A percentile compares a stretch with the other conserved stretches of the same genome.
Conservation (phyloP, 208 protist genomes). For the Trypanosoma grayi region DNA sequence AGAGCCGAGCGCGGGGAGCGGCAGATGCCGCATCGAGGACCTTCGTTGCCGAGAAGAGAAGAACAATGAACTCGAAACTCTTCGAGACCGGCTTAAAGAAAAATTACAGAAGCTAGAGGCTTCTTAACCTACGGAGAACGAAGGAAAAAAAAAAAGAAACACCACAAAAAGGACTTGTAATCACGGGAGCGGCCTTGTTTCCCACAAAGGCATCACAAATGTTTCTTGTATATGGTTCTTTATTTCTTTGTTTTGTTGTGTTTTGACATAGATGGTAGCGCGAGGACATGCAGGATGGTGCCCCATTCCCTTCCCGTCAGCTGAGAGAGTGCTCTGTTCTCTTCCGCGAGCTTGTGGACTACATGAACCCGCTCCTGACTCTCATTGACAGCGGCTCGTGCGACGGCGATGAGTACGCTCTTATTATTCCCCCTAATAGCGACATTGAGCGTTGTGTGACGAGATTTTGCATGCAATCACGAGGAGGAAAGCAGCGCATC, state of each 20-base stretch:
- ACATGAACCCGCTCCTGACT: slow-evolving; percentile 13
- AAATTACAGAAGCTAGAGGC: slow-evolving; percentile 21
- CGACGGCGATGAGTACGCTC: not conserved
- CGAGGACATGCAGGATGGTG: not conserved
- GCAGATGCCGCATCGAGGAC: not conserved
- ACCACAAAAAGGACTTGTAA: no score
- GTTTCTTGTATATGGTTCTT: no score
- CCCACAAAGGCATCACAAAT: no score
- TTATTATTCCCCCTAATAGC: slow-evolving; percentile 12
- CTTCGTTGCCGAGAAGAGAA: slow-evolving; percentile 17
- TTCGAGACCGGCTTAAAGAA: slow-evolving; percentile 25
- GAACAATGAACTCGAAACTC: slow-evolving; percentile 30
- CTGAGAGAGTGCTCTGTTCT: slow-evolving; percentile 1
- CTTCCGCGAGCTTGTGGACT: slow-evolving; percentile 1
- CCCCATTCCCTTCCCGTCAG: not conserved
- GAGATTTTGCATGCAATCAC: not conserved
- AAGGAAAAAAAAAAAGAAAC: no score
- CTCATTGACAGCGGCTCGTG: not conserved
- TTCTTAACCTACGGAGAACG: not conserved
- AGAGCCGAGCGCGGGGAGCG: no score
- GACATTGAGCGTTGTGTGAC: slow-evolving; percentile 5
- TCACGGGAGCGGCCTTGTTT: no score
- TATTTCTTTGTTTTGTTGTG: no score
- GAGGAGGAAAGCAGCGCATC: not conserved
- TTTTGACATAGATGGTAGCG: no score